Conservation (phyloP, 2,329 filamentous ascomycete genomes). For the Metarhizium guizhouense region DNA sequence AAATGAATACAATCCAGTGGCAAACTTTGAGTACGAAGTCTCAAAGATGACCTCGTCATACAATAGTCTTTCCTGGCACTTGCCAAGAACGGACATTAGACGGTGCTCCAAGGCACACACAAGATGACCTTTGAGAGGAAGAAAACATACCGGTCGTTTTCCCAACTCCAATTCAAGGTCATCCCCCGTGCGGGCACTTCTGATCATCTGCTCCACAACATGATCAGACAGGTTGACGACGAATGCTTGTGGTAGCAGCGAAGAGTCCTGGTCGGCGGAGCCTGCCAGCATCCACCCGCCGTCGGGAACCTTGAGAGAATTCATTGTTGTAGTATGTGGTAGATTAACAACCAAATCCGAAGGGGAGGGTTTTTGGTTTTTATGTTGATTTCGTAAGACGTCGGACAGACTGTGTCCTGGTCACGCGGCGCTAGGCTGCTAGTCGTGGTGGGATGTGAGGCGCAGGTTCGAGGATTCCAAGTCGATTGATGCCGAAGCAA, state of each 20-base stretch:
- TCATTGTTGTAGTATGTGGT: slow-evolving; percentile 28
- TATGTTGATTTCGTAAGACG: neutral
- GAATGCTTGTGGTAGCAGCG: slow-evolving; percentile 46
- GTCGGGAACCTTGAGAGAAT: slow-evolving; percentile 47
- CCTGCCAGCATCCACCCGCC: slow-evolving; percentile 48
- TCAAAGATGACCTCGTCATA: neutral
- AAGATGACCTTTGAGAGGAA: neutral
- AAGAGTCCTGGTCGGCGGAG: slow-evolving; percentile 32
- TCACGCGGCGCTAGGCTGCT: neutral
- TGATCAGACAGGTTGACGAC: slow-evolving; percentile 47
- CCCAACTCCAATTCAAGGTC: slow-evolving; percentile 50
- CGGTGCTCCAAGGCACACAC: neutral
- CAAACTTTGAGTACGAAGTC: slow-evolving; percentile 7
- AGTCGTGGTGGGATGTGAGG: neutral
- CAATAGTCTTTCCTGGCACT: neutral
- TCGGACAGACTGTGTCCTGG: neutral
- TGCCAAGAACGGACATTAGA: neutral
- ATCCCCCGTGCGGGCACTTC: slow-evolving; percentile 47
- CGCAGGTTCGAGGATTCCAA: neutral
- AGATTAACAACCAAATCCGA: slow-evolving; percentile 1
- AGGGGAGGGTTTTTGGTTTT: slow-evolving; percentile 9
- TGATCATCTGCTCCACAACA: slow-evolving; percentile 54
- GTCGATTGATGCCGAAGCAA: neutral
- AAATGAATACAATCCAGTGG: neutral
- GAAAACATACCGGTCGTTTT: slow-evolving; percentile 46